A percentile compares a stretch with the other conserved stretches of the same genome.
Evolutionary conservation across 2,329 filamentous ascomycete species (phyloP).

Genomic region (Penicillium sp.): DNA sequence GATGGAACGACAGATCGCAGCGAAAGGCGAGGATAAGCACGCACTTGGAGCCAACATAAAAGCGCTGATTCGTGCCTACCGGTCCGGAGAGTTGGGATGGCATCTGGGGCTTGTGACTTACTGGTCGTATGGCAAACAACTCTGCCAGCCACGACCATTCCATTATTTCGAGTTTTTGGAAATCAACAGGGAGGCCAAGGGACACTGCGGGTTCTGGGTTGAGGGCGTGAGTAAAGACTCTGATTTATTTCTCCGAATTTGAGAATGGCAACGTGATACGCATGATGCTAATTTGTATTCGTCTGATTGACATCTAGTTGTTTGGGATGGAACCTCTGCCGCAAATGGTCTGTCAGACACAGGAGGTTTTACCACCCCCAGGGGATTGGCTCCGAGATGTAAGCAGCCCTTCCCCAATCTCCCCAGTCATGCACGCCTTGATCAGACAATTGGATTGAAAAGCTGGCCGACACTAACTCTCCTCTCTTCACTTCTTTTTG

Average conservation of each 20-base stretch:
- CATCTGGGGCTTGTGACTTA: conserved; percentile 4
- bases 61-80: conserved; percentile 1
- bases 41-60: not conserved
- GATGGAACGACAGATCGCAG: not conserved
- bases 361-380: not conserved
- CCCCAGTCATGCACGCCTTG: not conserved
- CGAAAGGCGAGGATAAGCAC: not conserved
- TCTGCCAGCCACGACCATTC: conserved; percentile 3
- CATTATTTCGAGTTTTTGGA: not conserved
- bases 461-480: too few relatives aligned
- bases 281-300: not conserved
- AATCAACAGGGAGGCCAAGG: not conserved
- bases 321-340: too few relatives aligned
- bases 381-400: not conserved
- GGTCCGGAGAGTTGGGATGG: not conserved
- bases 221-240: conserved; percentile 1
- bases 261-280: not conserved
- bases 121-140: conserved; percentile 1
- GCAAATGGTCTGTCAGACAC: not conserved
- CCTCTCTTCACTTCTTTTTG: not conserved
- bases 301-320: not conserved
- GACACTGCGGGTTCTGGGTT: conserved; percentile 3
- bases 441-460: too few relatives aligned
- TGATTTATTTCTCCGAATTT: not conserved
- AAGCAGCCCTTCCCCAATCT: not conserved